These are phyloP conservation scores for Acanthamoeba culbertsoni DNA, from an alignment of 208 protist species.

Conservation along the genomic window DNA sequence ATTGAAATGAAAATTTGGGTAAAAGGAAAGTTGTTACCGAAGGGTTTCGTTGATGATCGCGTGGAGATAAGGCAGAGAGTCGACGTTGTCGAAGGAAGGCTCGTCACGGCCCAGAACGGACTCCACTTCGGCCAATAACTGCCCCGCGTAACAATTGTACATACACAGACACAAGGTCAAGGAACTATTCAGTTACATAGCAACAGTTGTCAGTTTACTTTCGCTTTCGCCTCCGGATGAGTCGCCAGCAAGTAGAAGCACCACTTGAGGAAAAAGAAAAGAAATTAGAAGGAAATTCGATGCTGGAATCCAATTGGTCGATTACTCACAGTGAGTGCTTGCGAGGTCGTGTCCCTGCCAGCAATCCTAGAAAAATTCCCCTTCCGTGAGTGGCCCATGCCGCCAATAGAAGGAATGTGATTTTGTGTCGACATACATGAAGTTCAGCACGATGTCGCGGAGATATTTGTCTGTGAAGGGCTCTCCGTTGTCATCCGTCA, in stretches of 20 bases:
- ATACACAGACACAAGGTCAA: too few relatives aligned
- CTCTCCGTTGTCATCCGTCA: slow-evolving; percentile 1
- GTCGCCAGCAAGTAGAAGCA: not conserved
- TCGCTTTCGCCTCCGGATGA: not conserved
- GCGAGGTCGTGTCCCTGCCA: slow-evolving; percentile 24
- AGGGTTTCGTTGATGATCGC: slow-evolving; percentile 33
- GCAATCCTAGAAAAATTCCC: too few relatives aligned
- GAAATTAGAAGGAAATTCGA: too few relatives aligned
- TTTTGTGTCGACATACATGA: slow-evolving; percentile 19
- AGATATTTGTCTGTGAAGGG: slow-evolving; percentile 30
- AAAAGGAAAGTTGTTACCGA: too few relatives aligned
- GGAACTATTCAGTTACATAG: not conserved
- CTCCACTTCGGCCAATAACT: not conserved
- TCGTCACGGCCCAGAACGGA: not conserved
- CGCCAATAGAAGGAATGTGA: too few relatives aligned
- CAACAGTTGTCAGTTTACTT: not conserved
- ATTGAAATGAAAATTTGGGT: too few relatives aligned
- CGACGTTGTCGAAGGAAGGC: slow-evolving; percentile 26
- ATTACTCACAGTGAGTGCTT: slow-evolving; percentile 9
- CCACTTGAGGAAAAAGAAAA: too few relatives aligned
- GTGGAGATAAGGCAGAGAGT: not conserved
- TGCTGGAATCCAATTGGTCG: too few relatives aligned
- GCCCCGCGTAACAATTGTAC: too few relatives aligned
- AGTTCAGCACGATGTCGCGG: slow-evolving; percentile 31
- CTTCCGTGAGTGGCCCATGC: too few relatives aligned